These are phyloP conservation scores for Chytriomyces sp. DNA, from an alignment of 192 early-diverging fungal genomes.

Conservation along the genomic window DNA sequence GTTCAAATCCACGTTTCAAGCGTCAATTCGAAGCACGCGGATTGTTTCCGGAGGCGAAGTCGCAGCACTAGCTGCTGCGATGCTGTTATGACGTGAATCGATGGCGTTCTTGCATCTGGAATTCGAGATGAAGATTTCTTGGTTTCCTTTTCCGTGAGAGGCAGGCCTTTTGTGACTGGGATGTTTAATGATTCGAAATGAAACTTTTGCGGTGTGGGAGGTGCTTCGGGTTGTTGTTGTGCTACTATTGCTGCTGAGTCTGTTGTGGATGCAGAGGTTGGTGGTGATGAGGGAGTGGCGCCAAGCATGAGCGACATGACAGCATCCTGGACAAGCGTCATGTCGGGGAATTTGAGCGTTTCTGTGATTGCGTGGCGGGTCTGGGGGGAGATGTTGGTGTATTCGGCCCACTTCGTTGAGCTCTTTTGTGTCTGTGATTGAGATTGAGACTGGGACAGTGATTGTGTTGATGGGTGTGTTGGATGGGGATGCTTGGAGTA, in stretches of 20 bases:
- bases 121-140: no score
- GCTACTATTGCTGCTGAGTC: no score
- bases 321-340: constrained; percentile 85
- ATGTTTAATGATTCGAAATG: no score
- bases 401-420: constrained; percentile 2
- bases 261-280: no score
- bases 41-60: constrained; percentile 42
- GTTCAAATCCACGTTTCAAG: constrained; percentile 58
- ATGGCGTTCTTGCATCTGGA: neutral
- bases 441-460: no score
- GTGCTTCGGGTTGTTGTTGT: no score
- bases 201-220: no score
- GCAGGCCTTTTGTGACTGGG: no score
- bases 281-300: neutral
- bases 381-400: neutral
- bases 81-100: neutral
- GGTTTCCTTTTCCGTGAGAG: no score
- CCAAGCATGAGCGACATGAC: constrained; percentile 76
- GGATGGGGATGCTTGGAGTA: no score
- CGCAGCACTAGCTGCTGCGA: neutral
- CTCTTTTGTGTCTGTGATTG: no score
- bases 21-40: constrained; percentile 54
- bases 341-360: constrained; percentile 72
- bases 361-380: constrained; percentile 30
- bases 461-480: no score